Evolutionary conservation across 2,329 filamentous ascomycete genomes (phyloP), one percentile per base, ranked within the genome.

Genomic region (Dactylellina leptospora): DNA sequence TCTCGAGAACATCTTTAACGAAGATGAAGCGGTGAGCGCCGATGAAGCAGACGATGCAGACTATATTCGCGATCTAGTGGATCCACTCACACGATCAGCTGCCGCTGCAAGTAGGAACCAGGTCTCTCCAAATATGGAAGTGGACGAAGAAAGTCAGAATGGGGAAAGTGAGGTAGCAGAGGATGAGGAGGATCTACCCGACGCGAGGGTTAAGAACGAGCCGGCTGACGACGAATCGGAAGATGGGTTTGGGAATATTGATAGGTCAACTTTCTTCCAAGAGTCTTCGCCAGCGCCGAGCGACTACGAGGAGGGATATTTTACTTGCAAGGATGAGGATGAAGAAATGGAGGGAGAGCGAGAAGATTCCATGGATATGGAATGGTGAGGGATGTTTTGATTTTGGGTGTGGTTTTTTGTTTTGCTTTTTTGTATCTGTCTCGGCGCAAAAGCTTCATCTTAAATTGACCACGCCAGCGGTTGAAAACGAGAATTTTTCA

Each of bases 21-120:
- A 71, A 9, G 40, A 51, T 1, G 50, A 62, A 13, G 18, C 10
- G 13, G 54, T 73, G 6, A 61, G 40, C 22, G 69, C 60, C 1
- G 69, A 73, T 20, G 68, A 64, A 23, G 27, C 30, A 1, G 68
- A 64, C 2, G 27, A 40, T 2, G 68, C 36, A 4, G 59, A 72
- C 11, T 54, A 33, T 13, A 33, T 33, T 13, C 6, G 13, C 6
- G 30, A 33, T 33, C 6, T 6, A 33, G 30, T 6, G 30, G 13
- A 6, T 13, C 6, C 30, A 6, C 30, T 13, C 6, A 6, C 13
- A 13, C 30, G 30, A 6, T 33, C 30, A 33, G 13, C 53, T 3
- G 36, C 48, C 6, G 25, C 45, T 22, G 16, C 50, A 10, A 28
- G n/a, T 30, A 11, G 40, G 10, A 51, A 42, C 18, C 50, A 71